Evolutionary conservation across 371 early-diverging fungal genomes (phyloP).

Genomic region (Blakeslea trispora): DNA sequence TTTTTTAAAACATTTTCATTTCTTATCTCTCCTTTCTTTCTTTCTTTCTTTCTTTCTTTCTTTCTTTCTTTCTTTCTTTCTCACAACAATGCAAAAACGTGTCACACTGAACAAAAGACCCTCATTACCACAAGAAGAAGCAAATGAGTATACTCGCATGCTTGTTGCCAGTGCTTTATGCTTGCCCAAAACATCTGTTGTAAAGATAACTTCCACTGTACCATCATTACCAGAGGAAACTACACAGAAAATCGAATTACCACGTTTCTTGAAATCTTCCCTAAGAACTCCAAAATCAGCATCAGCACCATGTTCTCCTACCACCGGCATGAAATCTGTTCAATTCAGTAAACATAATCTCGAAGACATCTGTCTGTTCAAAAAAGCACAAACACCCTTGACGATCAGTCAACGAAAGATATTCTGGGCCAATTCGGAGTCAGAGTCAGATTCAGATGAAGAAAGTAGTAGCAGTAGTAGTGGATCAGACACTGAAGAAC

Average conservation of each 20-base stretch:
- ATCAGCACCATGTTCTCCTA: slow-evolving; percentile 29
- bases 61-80: slow-evolving; percentile 2
- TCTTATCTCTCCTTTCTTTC: not conserved
- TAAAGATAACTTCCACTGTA: slow-evolving; percentile 3
- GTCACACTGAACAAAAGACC: slow-evolving; percentile 24
- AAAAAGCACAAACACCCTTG: slow-evolving; percentile 28
- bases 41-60: slow-evolving; percentile 3
- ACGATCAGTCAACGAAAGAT: slow-evolving; percentile 18
- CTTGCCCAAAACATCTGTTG: slow-evolving; percentile 7
- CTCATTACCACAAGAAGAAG: slow-evolving; percentile 1
- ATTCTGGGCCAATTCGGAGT: slow-evolving; percentile 16
- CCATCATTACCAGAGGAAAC: slow-evolving; percentile 6
- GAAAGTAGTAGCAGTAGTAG: slow-evolving; percentile 2
- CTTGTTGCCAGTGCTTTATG: slow-evolving; percentile 17
- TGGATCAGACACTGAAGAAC: slow-evolving; percentile 7
- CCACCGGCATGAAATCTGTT: slow-evolving; percentile 23
- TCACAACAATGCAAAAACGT: slow-evolving; percentile 14
- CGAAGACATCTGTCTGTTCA: slow-evolving; percentile 28
- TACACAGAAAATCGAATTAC: slow-evolving; percentile 3
- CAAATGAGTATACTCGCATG: slow-evolving; percentile 21
- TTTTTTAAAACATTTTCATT: slow-evolving; percentile 10
- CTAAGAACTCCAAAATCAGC: slow-evolving; percentile 24
- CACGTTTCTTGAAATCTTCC: slow-evolving; percentile 21
- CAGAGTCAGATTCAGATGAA: not conserved
- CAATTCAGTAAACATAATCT: slow-evolving; percentile 22